Evolutionary conservation across 73 alveolate genomes (phyloP).

Genomic region (Uronychia setigera): DNA sequence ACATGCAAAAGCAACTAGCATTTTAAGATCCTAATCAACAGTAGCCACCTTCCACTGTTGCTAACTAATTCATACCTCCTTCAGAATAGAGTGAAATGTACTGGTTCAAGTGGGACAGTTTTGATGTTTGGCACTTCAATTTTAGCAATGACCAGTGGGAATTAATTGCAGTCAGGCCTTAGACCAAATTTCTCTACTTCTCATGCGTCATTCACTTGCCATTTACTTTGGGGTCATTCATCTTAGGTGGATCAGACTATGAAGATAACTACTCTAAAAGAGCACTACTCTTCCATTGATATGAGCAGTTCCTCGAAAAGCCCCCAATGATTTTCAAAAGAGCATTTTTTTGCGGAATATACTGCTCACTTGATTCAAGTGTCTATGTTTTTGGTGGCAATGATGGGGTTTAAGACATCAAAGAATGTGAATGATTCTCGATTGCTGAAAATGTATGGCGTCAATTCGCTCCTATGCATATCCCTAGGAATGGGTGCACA

Average conservation of each 20-base stretch:
- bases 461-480: constrained; percentile 51
- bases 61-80: no score
- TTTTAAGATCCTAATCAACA: no score
- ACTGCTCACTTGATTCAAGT: constrained; percentile 44
- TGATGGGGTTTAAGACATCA: constrained; percentile 38
- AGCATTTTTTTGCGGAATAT: constrained; percentile 62
- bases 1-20: no score
- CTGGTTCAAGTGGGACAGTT: constrained; percentile 69
- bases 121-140: constrained; percentile 32
- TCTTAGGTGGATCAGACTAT: constrained; percentile 68
- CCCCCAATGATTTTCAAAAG: constrained; percentile 69
- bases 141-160: constrained; percentile 21
- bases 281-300: constrained; percentile 35
- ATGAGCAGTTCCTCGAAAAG: constrained; percentile 41
- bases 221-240: constrained; percentile 38
- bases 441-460: constrained; percentile 65
- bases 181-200: constrained; percentile 52
- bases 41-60: no score
- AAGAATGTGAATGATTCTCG: constrained; percentile 45
- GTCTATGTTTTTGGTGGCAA: constrained; percentile 70
- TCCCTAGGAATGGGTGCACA: constrained; percentile 53
- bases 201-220: constrained; percentile 57
- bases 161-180: constrained; percentile 8
- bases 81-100: neutral
- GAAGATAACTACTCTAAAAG: constrained; percentile 63